These are phyloP conservation scores for Firmiana major DNA, from an alignment of 345 rosid genomes.

Conservation along the genomic window DNA sequence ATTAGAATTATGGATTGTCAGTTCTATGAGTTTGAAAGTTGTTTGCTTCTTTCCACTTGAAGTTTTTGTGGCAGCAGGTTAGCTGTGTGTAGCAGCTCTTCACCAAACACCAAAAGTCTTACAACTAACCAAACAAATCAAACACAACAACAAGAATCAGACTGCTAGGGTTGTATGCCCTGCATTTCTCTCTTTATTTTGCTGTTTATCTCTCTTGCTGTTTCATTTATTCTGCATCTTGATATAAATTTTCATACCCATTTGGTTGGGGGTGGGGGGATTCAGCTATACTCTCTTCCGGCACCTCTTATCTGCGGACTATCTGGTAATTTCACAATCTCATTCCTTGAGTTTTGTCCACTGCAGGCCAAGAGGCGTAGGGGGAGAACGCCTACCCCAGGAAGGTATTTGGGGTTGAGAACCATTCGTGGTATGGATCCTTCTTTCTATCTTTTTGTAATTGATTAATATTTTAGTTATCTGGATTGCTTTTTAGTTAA, in stretches of 20 bases:
- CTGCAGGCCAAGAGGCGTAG: constrained; percentile 78
- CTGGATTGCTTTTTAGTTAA: not conserved
- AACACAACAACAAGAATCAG: constrained; percentile 52
- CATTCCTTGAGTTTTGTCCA: not conserved
- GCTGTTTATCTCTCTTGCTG: constrained; percentile 20
- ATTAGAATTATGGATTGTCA: constrained; percentile 18
- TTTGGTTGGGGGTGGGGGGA: not conserved
- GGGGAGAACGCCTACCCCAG: constrained; percentile 95
- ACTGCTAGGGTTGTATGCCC: constrained; percentile 89
- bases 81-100: constrained; percentile 96
- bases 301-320: not conserved
- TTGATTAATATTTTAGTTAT: not conserved
- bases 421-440: constrained; percentile 45
- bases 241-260: not conserved
- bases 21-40: constrained; percentile 46
- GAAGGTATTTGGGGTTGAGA: constrained; percentile 81
- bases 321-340: constrained; percentile 9
- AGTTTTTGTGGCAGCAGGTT: constrained; percentile 92
- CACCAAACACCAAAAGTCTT: constrained; percentile 58
- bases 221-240: not conserved
- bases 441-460: not conserved
- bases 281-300: not conserved
- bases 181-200: constrained; percentile 56
- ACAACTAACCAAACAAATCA: constrained; percentile 71
- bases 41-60: constrained; percentile 78